Evolutionary conservation across 192 early-diverging fungal genomes (phyloP), one percentile per base, ranked within the genome.

Genomic region (Podila verticillata): DNA sequence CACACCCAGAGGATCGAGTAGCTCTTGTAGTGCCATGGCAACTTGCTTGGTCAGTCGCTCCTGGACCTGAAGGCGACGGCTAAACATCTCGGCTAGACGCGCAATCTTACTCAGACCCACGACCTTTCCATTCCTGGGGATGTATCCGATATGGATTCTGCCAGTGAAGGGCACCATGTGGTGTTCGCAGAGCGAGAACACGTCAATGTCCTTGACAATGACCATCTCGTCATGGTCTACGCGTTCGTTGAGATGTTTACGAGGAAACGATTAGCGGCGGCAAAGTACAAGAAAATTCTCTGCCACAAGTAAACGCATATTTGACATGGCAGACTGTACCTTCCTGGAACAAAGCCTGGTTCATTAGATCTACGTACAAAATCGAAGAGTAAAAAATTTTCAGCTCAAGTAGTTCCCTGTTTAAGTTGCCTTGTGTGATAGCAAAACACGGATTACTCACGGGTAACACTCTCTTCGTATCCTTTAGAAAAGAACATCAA

Each of bases 51-150:
- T 99, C 59, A 99, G 83, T 15, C 98, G 92, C 74, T 99, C 98
- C 87, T 99, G 98, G 15, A 98, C 93, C 84, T 99, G 97, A 54
- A 99, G 86, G 62, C 98, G 87, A 66, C 97, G 92, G 63, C 92
- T 91, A 82, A 99, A 97, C 96, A 99, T 97, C 85, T 99, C 98
- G 13, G 98, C 97, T 59, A 99, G 94, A n/a, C 98, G 92, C 32
- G 98, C 98, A 70, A 99, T 88, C 83, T 99, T 99, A 84, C 92
- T 94, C 66, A 99, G 83, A n/a, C 98, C 98, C 44, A 99, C 87
- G 9, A 99, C 98, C 39, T 94, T 91, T 56, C 94, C 89, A 81
- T 97, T 95, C 61, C 72, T 48, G 17, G 98, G 96, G 66, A 99
- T 95, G 83, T 99, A 99, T 10, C 95, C 98, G 70, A 99, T 99